Conservation (phyloP, 2,329 filamentous ascomycete genomes). For the Whalleya microplaca region DNA sequence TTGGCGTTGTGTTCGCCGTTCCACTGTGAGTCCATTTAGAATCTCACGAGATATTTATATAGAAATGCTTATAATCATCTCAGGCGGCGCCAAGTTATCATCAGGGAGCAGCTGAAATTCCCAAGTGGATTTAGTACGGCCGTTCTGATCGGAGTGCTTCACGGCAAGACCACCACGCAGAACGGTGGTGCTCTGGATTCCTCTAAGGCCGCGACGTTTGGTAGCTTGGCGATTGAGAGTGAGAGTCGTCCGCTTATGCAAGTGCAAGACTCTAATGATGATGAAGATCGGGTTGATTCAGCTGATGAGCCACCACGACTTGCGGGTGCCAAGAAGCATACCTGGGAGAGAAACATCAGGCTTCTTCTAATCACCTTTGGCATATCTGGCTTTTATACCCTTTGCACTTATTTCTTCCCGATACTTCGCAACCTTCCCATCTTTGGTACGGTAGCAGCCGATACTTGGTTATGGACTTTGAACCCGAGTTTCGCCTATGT, state of each 20-base stretch:
- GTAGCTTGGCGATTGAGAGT: conserved; percentile 39
- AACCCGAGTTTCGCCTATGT: conserved; percentile 98
- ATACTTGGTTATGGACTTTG: conserved; percentile 90
- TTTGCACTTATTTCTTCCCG: conserved; percentile 89
- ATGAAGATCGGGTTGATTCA: conserved; percentile 18
- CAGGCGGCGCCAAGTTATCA: conserved; percentile 84
- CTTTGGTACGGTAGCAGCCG: conserved; percentile 74
- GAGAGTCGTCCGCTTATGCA: conserved; percentile 37
- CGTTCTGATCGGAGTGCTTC: conserved; percentile 86
- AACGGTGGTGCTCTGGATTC: conserved; percentile 32
- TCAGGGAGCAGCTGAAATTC: conserved; percentile 89
- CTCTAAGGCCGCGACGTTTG: conserved; percentile 37
- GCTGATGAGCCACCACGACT: conserved; percentile 32
- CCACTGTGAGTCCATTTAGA: conserved; percentile 60
- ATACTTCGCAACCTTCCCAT: conserved; percentile 83
- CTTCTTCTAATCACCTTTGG: conserved; percentile 61
- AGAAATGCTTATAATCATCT: conserved; percentile 7
- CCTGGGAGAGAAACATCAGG: conserved; percentile 54
- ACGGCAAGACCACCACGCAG: conserved; percentile 61
- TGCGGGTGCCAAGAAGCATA: conserved; percentile 42
- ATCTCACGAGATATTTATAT: background rate
- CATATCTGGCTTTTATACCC: conserved; percentile 69
- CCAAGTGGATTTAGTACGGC: conserved; percentile 95
- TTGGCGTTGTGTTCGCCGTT: conserved; percentile 95
- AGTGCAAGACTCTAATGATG: conserved; percentile 22